Percentiles rank a stretch among this genome's conserved stretches.
These are phyloP conservation scores for Candida sanyaensis DNA, from an alignment of 1,139 yeast species.

Conservation along the genomic window DNA sequence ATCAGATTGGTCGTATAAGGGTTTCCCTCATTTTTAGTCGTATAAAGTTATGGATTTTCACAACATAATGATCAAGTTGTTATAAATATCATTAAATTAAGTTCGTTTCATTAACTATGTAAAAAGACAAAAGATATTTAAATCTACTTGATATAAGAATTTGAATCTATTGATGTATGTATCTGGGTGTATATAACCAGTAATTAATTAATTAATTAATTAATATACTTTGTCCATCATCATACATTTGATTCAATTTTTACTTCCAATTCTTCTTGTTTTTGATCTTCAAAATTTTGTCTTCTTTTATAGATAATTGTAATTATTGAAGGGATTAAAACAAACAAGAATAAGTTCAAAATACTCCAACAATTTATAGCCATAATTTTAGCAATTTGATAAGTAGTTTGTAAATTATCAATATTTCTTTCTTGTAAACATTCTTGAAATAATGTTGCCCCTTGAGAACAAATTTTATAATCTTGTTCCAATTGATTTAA, in stretches of 20 bases:
- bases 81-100: too few species aligned
- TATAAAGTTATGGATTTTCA: too few species aligned
- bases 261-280: constrained; percentile 1
- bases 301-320: constrained; percentile 2
- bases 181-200: too few species aligned
- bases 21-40: too few species aligned
- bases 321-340: constrained; percentile 21
- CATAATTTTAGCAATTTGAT: constrained; percentile 6
- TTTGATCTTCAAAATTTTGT: neutral
- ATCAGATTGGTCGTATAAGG: too few species aligned
- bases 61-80: too few species aligned
- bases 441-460: neutral
- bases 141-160: too few species aligned
- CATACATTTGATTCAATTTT: neutral
- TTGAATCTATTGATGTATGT: too few species aligned
- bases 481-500: constrained; percentile 7
- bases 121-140: too few species aligned
- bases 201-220: too few species aligned
- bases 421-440: constrained; percentile 4
- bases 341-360: constrained; percentile 25
- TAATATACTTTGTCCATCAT: too few species aligned
- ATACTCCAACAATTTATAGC: constrained; percentile 24
- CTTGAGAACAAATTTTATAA: constrained; percentile 6
- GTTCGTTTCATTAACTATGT: too few species aligned
- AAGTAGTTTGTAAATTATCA: constrained; percentile 4